Conservation (phyloP, 1,284 basidiomycete genomes). For the Cryptococcus deneoformans region DNA sequence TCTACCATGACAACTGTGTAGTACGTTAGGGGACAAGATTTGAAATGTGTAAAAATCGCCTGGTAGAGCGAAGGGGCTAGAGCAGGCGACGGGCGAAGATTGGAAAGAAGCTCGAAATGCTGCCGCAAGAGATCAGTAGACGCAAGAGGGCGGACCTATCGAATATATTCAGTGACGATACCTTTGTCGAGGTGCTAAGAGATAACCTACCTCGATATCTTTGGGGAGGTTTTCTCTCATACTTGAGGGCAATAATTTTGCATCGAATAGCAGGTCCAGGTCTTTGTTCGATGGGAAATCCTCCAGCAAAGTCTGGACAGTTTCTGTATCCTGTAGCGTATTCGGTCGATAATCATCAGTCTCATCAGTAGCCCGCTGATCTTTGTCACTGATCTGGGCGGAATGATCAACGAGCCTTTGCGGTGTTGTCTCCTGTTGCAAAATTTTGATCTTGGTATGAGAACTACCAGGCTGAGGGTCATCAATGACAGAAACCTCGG, state of each 20-base stretch:
- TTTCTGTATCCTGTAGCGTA: too few species aligned
- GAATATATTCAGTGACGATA: neutral
- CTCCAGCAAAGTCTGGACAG: neutral
- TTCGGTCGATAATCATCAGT: too few species aligned
- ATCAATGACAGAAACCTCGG: slow-evolving; percentile 21
- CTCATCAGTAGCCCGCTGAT: too few species aligned
- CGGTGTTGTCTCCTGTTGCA: neutral
- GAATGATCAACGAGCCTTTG: neutral
- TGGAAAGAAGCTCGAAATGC: slow-evolving; percentile 77
- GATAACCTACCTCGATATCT: slow-evolving; percentile 24
- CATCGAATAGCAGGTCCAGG: slow-evolving; percentile 73
- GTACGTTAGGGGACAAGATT: slow-evolving; percentile 61
- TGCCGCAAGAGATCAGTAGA: slow-evolving; percentile 79
- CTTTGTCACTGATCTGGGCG: too few species aligned
- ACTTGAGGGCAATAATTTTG: slow-evolving; percentile 56
- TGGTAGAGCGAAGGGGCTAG: slow-evolving; percentile 67
- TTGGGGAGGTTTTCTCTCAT: slow-evolving; percentile 23
- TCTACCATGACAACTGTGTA: slow-evolving; percentile 82
- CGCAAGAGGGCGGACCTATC: slow-evolving; percentile 81
- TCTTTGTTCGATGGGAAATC: slow-evolving; percentile 63
- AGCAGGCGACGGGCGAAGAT: slow-evolving; percentile 75
- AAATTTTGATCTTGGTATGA: slow-evolving; percentile 25
- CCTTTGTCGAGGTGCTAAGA: too few species aligned
- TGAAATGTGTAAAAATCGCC: slow-evolving; percentile 59
- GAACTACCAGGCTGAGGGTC: slow-evolving; percentile 31